Evolutionary conservation across 23 red algal species (phyloP), one percentile per base, ranked within the genome.

Genomic region (Gracilaria gracilis): DNA sequence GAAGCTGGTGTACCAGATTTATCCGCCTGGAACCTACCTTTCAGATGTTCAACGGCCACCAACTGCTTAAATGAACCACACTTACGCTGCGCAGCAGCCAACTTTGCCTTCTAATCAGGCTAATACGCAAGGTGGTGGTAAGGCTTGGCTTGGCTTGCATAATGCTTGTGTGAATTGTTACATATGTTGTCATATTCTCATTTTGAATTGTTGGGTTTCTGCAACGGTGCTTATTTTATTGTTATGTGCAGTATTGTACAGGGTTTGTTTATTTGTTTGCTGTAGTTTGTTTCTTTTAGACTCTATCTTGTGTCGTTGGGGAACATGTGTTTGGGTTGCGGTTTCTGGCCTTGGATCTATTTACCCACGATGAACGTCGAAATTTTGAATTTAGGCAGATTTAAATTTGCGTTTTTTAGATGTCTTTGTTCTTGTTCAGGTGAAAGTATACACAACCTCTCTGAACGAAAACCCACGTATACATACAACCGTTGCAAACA

Each of bases 171-270:
- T 77, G 25, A 51, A n/a, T 31, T 77, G 72, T 50, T 77, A 51
- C 21, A 51, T 77, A 40, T 77, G 38, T 15, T 77, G 72, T 37
- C 40, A 77, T 31, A 77, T 77, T 77, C 72, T 77, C 15, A 49
- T 25, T 13, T 77, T 29, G 44, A 0, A 3, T 62, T 9, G 0
- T 29, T 62, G 4, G 24, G 24, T 55, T 55, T 6, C 14, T 55
- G 51, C 51, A 55, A 8, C 59, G 7, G 59, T 2, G 29, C 29
- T 62, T 11, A 46, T 46, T 46, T 11, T 11, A 4, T 55, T 55
- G n/a, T 55, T 1, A 55, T n/a, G 9, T 55, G 51, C 19, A 15
- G 51, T 55, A 17, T 15, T 55, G 51, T 55, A 55, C 8, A 2
- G n/a, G n/a, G 51, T 55, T 46, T 46, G 42, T 46, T 46, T 46